Conservation (phyloP, 768 basidiomycete genomes). For the Collybia mongolica region DNA sequence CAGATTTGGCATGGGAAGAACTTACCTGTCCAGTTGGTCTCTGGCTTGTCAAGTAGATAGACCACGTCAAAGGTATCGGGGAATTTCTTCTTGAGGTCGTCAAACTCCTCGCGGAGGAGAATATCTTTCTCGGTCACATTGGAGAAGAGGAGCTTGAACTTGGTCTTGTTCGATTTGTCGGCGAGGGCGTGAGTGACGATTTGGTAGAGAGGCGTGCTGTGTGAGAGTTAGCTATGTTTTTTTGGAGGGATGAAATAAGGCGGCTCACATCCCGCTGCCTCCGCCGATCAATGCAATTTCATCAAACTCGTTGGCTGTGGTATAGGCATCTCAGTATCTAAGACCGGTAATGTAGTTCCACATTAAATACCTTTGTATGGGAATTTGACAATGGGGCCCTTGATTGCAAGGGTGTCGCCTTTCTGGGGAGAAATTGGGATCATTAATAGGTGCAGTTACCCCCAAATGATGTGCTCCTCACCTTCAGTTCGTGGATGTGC, state of each 20-base stretch:
- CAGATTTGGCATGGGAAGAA: not conserved
- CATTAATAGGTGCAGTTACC: not conserved
- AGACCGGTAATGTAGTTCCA: not conserved
- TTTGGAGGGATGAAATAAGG: not conserved
- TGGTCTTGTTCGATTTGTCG: constrained; percentile 83
- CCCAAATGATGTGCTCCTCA: constrained; percentile 10
- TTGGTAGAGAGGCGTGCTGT: constrained; percentile 83
- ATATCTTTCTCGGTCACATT: constrained; percentile 92
- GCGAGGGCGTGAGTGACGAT: constrained; percentile 70
- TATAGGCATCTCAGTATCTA: constrained; percentile 1
- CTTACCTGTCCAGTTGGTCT: constrained; percentile 54
- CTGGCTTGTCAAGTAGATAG: constrained; percentile 83
- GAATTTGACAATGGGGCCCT: constrained; percentile 90
- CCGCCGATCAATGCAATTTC: constrained; percentile 90
- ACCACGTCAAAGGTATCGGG: constrained; percentile 77
- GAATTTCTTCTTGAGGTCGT: constrained; percentile 64
- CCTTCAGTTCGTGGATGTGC: constrained; percentile 76
- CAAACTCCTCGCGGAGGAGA: constrained; percentile 77
- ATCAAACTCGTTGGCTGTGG: constrained; percentile 78
- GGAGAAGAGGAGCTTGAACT: constrained; percentile 89
- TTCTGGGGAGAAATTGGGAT: constrained; percentile 29
- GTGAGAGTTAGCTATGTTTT: constrained; percentile 5
- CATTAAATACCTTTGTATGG: constrained; percentile 67
- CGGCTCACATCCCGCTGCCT: constrained; percentile 84
- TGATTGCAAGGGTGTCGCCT: constrained; percentile 82